Conservation (phyloP, 306 rosid species). For the Lupinus albus region DNA sequence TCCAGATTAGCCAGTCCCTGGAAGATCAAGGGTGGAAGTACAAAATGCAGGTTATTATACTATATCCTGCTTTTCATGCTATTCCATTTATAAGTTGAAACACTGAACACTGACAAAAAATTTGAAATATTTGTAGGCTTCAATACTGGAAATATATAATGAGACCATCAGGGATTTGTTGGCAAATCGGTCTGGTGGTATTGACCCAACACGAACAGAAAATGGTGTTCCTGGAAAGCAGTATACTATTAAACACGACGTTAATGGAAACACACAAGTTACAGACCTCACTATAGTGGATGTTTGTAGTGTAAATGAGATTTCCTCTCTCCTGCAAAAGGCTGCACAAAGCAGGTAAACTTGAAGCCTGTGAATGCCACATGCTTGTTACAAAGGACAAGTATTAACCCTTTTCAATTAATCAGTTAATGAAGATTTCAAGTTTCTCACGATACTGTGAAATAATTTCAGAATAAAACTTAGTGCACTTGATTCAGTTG, state of each 20-base stretch:
- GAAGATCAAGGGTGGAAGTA: conserved; percentile 86
- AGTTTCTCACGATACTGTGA: neutral
- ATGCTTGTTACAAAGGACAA: conserved; percentile 12
- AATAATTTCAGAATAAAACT: neutral
- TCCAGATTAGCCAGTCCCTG: conserved; percentile 75
- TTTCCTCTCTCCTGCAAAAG: conserved; percentile 79
- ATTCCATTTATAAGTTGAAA: neutral
- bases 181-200: conserved; percentile 56
- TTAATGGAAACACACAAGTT: conserved; percentile 80
- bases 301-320: conserved; percentile 77
- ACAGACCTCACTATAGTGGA: conserved; percentile 84
- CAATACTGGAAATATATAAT: conserved; percentile 87
- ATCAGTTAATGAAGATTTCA: neutral
- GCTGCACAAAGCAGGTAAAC: conserved; percentile 88
- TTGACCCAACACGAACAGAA: conserved; percentile 58
- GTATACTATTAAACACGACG: conserved; percentile 81
- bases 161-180: conserved; percentile 87
- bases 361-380: neutral
- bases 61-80: conserved; percentile 15
- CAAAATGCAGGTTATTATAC: conserved; percentile 76
- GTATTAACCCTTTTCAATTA: neutral
- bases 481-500: neutral
- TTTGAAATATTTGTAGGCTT: conserved; percentile 57
- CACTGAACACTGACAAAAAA: neutral
- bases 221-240: conserved; percentile 72